These are phyloP conservation scores for Zasmidium citrigriseum DNA, from an alignment of 2,329 filamentous ascomycete species.

Conservation along the genomic window DNA sequence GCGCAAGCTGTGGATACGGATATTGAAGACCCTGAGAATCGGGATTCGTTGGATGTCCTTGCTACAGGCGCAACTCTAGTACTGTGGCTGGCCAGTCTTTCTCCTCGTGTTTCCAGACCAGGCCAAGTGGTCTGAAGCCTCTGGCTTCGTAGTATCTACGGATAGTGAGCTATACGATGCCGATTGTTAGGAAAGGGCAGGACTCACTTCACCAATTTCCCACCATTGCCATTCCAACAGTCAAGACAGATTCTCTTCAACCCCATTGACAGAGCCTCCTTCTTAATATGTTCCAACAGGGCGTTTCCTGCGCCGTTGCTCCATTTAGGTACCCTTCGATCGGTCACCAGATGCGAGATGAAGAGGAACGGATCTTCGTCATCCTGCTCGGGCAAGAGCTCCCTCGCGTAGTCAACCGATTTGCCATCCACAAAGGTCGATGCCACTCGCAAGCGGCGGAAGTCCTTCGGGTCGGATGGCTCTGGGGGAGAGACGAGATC, in stretches of 20 bases:
- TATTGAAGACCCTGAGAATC: too few species aligned
- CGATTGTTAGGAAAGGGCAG: neutral
- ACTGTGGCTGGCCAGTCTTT: conserved; percentile 12
- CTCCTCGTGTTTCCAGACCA: conserved; percentile 9
- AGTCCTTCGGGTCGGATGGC: too few species aligned
- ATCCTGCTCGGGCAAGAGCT: conserved; percentile 64
- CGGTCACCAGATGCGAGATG: conserved; percentile 13
- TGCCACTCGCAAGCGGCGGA: conserved; percentile 4
- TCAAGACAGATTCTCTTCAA: conserved; percentile 11
- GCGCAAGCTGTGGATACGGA: too few species aligned
- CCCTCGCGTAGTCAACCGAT: conserved; percentile 30
- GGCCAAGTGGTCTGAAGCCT: conserved; percentile 9
- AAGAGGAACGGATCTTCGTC: conserved; percentile 10
- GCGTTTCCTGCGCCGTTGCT: conserved; percentile 12
- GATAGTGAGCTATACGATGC: neutral
- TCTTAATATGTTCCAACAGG: conserved; percentile 14
- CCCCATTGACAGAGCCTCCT: neutral
- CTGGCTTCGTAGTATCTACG: conserved; percentile 12
- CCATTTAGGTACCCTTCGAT: conserved; percentile 4
- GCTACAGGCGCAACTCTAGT: conserved; percentile 6
- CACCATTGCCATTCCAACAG: conserved; percentile 16
- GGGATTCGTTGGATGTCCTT: neutral
- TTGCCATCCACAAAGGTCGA: conserved; percentile 12
- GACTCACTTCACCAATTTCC: conserved; percentile 6
- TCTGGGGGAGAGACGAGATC: too few species aligned